Conservation (phyloP, 441 rosid genomes). For the Arabidopsis lyrata region DNA sequence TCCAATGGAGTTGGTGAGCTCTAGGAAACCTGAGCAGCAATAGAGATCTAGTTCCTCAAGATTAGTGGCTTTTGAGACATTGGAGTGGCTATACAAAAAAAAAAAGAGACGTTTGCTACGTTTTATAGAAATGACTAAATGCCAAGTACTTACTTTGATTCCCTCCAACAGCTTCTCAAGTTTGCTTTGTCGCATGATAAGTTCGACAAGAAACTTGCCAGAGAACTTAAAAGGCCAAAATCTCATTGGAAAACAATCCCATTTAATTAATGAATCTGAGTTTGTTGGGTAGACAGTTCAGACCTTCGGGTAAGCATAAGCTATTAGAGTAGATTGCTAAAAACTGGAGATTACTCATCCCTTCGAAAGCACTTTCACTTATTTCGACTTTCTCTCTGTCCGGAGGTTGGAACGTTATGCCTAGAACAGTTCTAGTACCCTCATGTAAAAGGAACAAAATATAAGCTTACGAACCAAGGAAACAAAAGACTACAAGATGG, state of each 20-base stretch:
- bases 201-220: conserved; percentile 23
- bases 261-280: conserved; percentile 37
- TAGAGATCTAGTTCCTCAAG: background rate
- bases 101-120: background rate
- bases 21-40: background rate
- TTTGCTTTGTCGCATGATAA: conserved; percentile 25
- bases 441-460: background rate
- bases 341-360: conserved; percentile 44
- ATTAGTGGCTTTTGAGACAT: conserved; percentile 11
- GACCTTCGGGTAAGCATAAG: conserved; percentile 16
- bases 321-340: background rate
- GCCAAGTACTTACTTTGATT: conserved; percentile 33
- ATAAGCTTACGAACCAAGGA: background rate
- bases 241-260: conserved; percentile 35
- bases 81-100: conserved; percentile 28
- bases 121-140: background rate
- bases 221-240: conserved; percentile 30
- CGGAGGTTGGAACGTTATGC: background rate
- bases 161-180: conserved; percentile 45
- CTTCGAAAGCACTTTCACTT: conserved; percentile 25
- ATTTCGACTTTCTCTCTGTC: background rate
- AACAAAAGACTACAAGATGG: background rate
- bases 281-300: conserved; percentile 30
- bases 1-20: conserved; percentile 22
- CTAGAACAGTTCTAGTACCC: conserved; percentile 27